Evolutionary conservation across 2,329 filamentous ascomycete species (phyloP), one percentile per base, ranked within the genome.

Genomic region (Botrytis deweyae): DNA sequence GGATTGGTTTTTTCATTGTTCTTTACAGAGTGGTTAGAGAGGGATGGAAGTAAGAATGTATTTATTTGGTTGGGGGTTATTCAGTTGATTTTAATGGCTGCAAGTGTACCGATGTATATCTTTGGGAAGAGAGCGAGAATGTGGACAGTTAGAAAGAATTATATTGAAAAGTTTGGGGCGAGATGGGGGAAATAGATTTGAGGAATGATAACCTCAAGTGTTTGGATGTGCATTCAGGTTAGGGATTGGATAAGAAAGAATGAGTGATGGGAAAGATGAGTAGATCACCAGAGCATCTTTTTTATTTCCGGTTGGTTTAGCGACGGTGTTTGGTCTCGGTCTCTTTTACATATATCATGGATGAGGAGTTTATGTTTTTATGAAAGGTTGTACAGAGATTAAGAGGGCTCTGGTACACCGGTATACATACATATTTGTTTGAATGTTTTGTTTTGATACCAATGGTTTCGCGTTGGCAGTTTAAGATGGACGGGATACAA

Each of bases 81-180:
- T 42, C 95, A 98, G 83, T 83, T 98, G 49, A 88, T 89, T 20
- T 88, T 91, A 72, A 86, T 97, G 81, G 79, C 93, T 4, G 89
- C 87, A 72, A 92, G 94, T 1, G 91, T 98, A 72, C 95, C 95
- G 0, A 94, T 98, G 92, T 98, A 96, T 81, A 93, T 98, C 33
- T 98, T 90, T 80, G 95, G 95, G 29, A 98, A 98, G 86, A 85
- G 94, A 73, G 90, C 92, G 25, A 87, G 95, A 29, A 97, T 98
- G 93, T 98, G 95, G 95, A 98, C 95, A 0, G 93, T 95, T 18
- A 86, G 93, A 76, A 93, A 88, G 86, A 94, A 93, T 77, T 84
- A 97, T 76, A 95, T 97, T 92, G 94, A 97, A 87, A 93, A 90
- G 80, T 92, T 83, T 74, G 84, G 80, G 29, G n/a, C 46, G 42